Percentiles rank a stretch among this genome's conserved stretches.
These are phyloP conservation scores for Alternaria sp. DNA, from an alignment of 2,329 filamentous ascomycete species.

Conservation along the genomic window DNA sequence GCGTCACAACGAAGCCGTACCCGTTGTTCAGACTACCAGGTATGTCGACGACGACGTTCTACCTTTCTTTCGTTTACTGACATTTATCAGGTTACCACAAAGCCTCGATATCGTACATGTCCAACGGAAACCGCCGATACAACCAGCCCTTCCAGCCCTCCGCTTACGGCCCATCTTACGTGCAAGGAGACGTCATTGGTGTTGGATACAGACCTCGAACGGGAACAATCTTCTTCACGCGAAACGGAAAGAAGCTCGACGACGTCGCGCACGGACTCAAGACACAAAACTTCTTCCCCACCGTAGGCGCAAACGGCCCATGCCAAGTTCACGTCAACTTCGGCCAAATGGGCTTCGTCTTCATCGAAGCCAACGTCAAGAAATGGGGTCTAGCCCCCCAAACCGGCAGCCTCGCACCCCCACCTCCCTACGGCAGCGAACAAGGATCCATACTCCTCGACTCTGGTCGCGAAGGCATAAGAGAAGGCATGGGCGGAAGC, in stretches of 20 bases:
- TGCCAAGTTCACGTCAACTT: conserved; percentile 96
- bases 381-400: conserved; percentile 98
- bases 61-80: conserved; percentile 20
- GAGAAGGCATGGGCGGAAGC: conserved; percentile 58
- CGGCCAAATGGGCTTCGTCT: conserved; percentile 96
- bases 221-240: conserved; percentile 95
- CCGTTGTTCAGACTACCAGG: conserved; percentile 92
- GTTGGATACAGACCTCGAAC: conserved; percentile 94
- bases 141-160: conserved; percentile 89
- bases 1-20: conserved; percentile 96
- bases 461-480: conserved; percentile 66
- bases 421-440: conserved; percentile 95
- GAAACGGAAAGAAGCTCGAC: conserved; percentile 96
- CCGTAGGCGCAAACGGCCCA: conserved; percentile 93
- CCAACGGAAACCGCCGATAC: conserved; percentile 81
- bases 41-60: conserved; percentile 53
- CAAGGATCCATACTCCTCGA: conserved; percentile 95
- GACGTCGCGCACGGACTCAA: conserved; percentile 94
- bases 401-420: conserved; percentile 92
- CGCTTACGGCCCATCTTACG: conserved; percentile 80
- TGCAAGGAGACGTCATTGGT: conserved; percentile 94
- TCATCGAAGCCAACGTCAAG: conserved; percentile 99
- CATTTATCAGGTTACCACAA: conserved; percentile 78
- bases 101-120: conserved; percentile 89
- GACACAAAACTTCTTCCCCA: conserved; percentile 95